Base-by-base conservation (phyloP, 2,329 filamentous ascomycete species). In the Pleomassaria siparia region DNA sequence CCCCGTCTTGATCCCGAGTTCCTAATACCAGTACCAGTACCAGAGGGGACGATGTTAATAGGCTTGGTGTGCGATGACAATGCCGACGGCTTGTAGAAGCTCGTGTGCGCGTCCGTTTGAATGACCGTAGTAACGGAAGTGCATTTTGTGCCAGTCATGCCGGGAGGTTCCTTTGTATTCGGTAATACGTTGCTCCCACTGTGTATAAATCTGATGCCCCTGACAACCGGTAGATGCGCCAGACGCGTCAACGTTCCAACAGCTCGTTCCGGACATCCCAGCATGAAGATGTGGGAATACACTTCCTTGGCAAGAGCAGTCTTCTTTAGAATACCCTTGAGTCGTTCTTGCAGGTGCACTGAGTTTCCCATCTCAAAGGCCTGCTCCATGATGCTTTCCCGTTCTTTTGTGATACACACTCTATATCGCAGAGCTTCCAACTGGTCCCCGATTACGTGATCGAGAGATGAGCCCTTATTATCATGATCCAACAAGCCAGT, bases 261-360 rank as follows among this genome's bases (percentile, higher is more conserved):
- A 0, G 40, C 45, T 3, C 46, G 39, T n/a, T 51, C 32, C 0
- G 53, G 51, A 4, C 50, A 54, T 1, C 50, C 50, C 2, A 63
- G 33, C 3, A 22, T 10, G 18, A 40, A 49, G 1, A 60, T 50
- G 8, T 51, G 37, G 2, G 26, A 22, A 22, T 50, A 56, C 0
- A 62, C 21, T 13, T 47, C 18, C 2, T 44, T 40, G 1, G 51
- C 33, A 21, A 60, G 56, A 0, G 10, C 13, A 4, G 43, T 18
- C 8, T 40, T 47, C 5, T 42, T 18, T 0, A 62, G 46, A 0
- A 62, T 18, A 2, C 2, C 40, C 2, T 15, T 43, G 1, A 62
- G n/a, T 0, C 51, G 44, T 1, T 45, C 29, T 5, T 45, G 16
- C 0, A 52, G 2, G 3, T 30, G 30, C 0, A 15, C 13, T 6